These are phyloP conservation scores for Pythium dissimile DNA, from an alignment of 352 stramenopile species.

Conservation along the genomic window DNA sequence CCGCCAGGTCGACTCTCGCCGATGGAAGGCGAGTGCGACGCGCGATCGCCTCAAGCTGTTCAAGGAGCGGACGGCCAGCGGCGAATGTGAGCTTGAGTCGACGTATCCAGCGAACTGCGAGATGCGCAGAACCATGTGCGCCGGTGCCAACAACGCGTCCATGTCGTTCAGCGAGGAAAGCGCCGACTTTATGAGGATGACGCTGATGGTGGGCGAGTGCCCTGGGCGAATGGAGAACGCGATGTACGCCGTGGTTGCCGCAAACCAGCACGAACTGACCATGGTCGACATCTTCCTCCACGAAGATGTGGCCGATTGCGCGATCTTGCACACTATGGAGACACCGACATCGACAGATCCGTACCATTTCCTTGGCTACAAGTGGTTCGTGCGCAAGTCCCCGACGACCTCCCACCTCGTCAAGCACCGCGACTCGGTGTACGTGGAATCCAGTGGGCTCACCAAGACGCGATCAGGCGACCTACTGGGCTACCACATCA, in stretches of 20 bases:
- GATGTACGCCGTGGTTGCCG: constrained; percentile 13
- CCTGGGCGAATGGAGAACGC: constrained; percentile 22
- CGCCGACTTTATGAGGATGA: constrained; percentile 11
- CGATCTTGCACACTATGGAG: constrained; percentile 21
- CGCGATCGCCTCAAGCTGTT: constrained; percentile 50
- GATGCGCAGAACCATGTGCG: background rate
- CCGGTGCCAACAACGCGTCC: background rate
- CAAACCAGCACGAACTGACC: constrained; percentile 11
- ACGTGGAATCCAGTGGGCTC: constrained; percentile 34
- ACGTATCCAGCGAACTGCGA: background rate
- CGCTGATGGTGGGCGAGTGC: constrained; percentile 18
- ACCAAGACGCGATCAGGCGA: constrained; percentile 29
- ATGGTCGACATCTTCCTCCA: constrained; percentile 24
- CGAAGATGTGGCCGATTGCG: constrained; percentile 23
- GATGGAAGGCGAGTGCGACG: constrained; percentile 41
- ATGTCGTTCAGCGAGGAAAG: constrained; percentile 9
- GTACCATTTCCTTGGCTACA: constrained; percentile 24
- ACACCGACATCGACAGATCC: constrained; percentile 14
- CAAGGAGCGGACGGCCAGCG: constrained; percentile 26
- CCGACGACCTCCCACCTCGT: constrained; percentile 21
- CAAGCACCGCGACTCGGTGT: constrained; percentile 42
- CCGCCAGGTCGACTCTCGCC: constrained; percentile 29
- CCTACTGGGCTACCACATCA: constrained; percentile 39
- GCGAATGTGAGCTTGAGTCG: background rate
- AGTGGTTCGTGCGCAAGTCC: constrained; percentile 30